Evolutionary conservation across 2,329 filamentous ascomycete genomes (phyloP).

Genomic region (Pseudocercospora macadamiae): DNA sequence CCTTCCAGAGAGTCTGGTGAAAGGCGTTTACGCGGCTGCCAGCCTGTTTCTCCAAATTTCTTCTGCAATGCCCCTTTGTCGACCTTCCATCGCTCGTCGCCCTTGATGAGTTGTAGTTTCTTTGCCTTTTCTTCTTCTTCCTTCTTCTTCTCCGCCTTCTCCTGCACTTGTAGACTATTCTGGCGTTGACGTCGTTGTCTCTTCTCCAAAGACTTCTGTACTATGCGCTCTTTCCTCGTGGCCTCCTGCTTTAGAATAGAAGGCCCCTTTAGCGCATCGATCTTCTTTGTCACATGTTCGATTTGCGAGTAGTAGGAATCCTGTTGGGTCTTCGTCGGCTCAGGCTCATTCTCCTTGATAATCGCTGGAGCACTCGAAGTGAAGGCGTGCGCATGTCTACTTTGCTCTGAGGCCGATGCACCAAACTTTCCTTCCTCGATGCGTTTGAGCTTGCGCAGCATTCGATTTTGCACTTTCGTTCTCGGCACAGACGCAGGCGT

Average conservation of each 20-base stretch:
- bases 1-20: constrained; percentile 92
- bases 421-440: constrained; percentile 23
- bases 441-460: constrained; percentile 20
- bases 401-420: not conserved
- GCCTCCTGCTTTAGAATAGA: constrained; percentile 14
- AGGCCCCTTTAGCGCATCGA: constrained; percentile 25
- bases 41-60: constrained; percentile 77
- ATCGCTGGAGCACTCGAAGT: not conserved
- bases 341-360: not conserved
- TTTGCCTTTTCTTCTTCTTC: constrained; percentile 10
- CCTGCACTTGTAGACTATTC: not conserved
- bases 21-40: constrained; percentile 81
- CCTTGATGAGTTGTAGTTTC: constrained; percentile 12
- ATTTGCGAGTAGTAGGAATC: constrained; percentile 13
- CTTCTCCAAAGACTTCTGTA: constrained; percentile 15
- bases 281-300: constrained; percentile 25
- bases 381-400: not conserved
- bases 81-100: constrained; percentile 65
- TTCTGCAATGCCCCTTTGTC: constrained; percentile 74
- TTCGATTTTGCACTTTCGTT: constrained; percentile 16
- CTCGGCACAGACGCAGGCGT: not conserved
- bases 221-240: constrained; percentile 6
- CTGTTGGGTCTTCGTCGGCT: constrained; percentile 3
- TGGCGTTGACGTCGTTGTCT: constrained; percentile 6
- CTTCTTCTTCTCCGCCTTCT: constrained; percentile 9